phyloP scores from a whole-genome alignment of 768 basidiomycete genomes.

The Boletus eberwhitei region DNA sequence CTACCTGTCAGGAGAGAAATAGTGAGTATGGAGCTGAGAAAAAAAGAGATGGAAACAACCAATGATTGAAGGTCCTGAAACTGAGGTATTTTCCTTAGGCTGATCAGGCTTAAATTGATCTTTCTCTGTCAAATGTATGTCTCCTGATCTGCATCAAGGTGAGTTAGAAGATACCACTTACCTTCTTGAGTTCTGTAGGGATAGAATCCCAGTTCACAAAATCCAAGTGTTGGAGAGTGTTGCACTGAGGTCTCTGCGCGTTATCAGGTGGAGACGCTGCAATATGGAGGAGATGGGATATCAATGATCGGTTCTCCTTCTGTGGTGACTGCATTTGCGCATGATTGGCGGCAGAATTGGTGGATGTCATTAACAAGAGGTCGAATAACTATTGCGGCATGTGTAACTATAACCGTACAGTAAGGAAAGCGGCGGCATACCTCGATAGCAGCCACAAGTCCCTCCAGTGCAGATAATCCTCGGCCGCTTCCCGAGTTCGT shows the following conservation, averaged over 20 bases:
- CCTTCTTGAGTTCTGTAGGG: conserved; percentile 61
- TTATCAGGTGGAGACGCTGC: conserved; percentile 55
- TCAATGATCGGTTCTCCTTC: conserved; percentile 27
- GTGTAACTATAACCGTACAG: not conserved
- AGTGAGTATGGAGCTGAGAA: not conserved
- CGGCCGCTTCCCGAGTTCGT: conserved; percentile 44
- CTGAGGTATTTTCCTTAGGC: conserved; percentile 42
- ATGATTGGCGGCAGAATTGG: conserved; percentile 11
- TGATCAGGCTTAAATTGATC: conserved; percentile 54
- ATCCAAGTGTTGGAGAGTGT: conserved; percentile 47
- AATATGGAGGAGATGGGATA: conserved; percentile 57
- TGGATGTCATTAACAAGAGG: conserved; percentile 25
- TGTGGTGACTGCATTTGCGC: conserved; percentile 21
- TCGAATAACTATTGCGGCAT: conserved; percentile 43
- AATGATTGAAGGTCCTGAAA: conserved; percentile 50
- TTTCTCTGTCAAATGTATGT: conserved; percentile 43
- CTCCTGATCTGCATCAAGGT: not conserved
- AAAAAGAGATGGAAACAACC: conserved; percentile 33
- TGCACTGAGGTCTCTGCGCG: conserved; percentile 53
- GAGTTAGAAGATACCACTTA: conserved; percentile 18
- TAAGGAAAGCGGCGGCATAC: conserved; percentile 35
- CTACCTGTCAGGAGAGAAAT: conserved; percentile 27
- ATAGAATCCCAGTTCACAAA: conserved; percentile 57
- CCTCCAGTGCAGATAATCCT: conserved; percentile 71
- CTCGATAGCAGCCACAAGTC: conserved; percentile 66